phyloP scores from a whole-genome alignment of 352 stramenopile species.

The Phytopythium boreale region DNA sequence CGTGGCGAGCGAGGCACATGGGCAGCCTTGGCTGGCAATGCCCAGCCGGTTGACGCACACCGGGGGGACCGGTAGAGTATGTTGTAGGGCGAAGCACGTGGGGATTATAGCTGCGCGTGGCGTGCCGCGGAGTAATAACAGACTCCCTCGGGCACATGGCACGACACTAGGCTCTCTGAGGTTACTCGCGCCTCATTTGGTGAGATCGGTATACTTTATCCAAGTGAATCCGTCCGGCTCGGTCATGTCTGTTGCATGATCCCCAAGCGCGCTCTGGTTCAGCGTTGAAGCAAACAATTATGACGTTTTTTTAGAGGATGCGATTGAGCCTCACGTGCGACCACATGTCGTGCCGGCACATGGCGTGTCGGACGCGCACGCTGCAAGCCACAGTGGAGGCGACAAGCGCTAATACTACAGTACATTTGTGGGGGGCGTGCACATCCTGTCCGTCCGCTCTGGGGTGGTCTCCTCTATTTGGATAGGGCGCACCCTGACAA shows the following conservation, averaged over 20 bases:
- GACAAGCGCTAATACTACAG: not conserved
- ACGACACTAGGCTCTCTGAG: too few species aligned
- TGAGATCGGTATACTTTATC: not conserved
- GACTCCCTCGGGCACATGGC: too few species aligned
- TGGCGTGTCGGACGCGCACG: not conserved
- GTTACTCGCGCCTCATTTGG: not conserved
- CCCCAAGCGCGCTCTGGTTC: not conserved
- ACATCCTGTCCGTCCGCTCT: not conserved
- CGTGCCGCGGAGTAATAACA: not conserved
- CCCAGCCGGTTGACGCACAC: not conserved
- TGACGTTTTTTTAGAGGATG: not conserved
- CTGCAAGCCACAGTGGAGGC: too few species aligned
- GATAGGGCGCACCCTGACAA: too few species aligned
- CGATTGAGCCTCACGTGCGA: not conserved
- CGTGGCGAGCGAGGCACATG: not conserved
- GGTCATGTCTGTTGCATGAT: too few species aligned
- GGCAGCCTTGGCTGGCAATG: not conserved
- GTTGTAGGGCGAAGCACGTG: too few species aligned
- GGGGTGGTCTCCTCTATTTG: too few species aligned
- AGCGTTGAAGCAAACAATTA: not conserved
- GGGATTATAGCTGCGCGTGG: conserved; percentile 1
- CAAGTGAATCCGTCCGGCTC: not conserved
- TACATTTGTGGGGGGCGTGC: not conserved
- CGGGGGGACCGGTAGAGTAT: too few species aligned
- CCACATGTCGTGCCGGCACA: not conserved